These are phyloP conservation scores for Cucurbita maxima DNA, from an alignment of 306 rosid genomes.

Conservation along the genomic window DNA sequence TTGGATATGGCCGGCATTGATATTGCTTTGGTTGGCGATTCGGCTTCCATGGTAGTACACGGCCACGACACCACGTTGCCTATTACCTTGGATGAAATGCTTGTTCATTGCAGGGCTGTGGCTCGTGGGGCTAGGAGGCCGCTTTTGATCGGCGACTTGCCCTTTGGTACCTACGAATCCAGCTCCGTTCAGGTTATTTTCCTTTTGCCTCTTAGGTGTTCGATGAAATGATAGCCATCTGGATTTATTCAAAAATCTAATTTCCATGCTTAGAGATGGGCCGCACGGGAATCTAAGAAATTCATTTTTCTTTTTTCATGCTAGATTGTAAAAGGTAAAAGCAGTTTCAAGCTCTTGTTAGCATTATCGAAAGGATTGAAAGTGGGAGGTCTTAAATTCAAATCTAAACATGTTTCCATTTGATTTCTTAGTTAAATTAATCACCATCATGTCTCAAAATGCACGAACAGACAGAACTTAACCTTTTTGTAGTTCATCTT, in stretches of 20 bases:
- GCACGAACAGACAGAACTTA: neutral
- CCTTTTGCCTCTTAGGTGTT: neutral
- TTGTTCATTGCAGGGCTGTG: slow-evolving; percentile 69
- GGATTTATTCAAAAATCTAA: neutral
- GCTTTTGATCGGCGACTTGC: slow-evolving; percentile 73
- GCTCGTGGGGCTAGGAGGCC: slow-evolving; percentile 77
- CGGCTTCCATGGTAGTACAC: slow-evolving; percentile 92
- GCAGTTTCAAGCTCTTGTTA: neutral
- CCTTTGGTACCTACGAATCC: slow-evolving; percentile 71
- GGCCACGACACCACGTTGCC: slow-evolving; percentile 79
- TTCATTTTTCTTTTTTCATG: neutral
- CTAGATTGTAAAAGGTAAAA: neutral
- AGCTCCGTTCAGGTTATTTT: slow-evolving; percentile 44
- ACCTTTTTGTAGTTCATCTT: no score
- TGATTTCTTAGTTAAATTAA: neutral
- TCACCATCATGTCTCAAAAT: neutral
- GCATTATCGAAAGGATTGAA: neutral
- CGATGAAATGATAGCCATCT: neutral
- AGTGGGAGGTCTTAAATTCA: neutral
- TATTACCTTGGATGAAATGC: slow-evolving; percentile 53
- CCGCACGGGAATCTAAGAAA: neutral
- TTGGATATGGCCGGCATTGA: slow-evolving; percentile 51
- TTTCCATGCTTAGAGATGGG: neutral
- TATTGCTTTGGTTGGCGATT: slow-evolving; percentile 72
- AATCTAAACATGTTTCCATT: neutral